phyloP scores from a whole-genome alignment of 306 rosid genomes.

The Acacia melanoxylon region DNA sequence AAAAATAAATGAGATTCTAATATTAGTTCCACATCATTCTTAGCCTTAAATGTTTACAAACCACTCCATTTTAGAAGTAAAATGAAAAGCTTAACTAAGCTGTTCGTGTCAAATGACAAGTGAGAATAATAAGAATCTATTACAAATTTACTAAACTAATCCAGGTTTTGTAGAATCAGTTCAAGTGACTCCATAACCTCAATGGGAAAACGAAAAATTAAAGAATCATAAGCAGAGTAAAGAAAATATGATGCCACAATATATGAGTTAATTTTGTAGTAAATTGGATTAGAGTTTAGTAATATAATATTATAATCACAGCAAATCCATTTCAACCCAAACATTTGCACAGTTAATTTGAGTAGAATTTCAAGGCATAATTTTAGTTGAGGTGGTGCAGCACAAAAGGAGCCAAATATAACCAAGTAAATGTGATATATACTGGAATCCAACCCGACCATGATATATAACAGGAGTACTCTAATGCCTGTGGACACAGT shows the following conservation, averaged over 20 bases:
- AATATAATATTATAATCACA: not conserved
- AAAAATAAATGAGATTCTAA: conserved; percentile 9
- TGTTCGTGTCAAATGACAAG: conserved; percentile 6
- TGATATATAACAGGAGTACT: not conserved
- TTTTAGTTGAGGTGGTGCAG: not conserved
- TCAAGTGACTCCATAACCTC: conserved; percentile 2
- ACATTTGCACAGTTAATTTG: not conserved
- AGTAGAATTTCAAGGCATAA: not conserved
- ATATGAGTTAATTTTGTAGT: not conserved
- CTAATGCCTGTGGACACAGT: not conserved
- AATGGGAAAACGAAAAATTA: not conserved
- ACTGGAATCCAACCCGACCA: not conserved
- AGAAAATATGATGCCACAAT: not conserved
- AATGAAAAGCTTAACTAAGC: conserved; percentile 12
- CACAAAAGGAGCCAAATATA: not conserved
- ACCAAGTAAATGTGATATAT: not conserved
- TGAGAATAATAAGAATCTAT: conserved; percentile 10
- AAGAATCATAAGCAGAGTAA: not conserved
- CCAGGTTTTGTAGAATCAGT: conserved; percentile 2
- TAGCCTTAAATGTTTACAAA: conserved; percentile 23
- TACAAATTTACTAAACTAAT: conserved; percentile 13
- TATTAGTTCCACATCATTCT: conserved; percentile 16
- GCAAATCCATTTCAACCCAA: not conserved
- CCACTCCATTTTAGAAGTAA: conserved; percentile 14
- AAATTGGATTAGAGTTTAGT: not conserved